A percentile compares a stretch with the other conserved stretches of the same genome.
phyloP scores from a whole-genome alignment of 345 rosid genomes.

The Populus simonii region DNA sequence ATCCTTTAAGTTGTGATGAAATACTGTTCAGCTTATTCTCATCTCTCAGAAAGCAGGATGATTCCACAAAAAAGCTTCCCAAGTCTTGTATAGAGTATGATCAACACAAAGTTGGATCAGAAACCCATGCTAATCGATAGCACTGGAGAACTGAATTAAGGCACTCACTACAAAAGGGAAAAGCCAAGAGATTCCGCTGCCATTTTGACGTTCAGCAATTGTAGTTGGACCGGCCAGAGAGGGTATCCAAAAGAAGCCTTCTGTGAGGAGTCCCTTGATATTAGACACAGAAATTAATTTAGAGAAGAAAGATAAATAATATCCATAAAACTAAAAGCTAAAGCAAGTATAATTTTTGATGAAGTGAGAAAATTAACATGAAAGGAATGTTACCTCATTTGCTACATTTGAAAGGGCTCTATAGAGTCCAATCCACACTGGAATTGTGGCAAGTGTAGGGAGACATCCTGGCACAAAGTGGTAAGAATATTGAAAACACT shows the following conservation, averaged over 20 bases:
- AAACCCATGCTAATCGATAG: not conserved
- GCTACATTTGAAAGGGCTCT: slow-evolving; percentile 99
- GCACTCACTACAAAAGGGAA: slow-evolving; percentile 80
- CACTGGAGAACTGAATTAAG: slow-evolving; percentile 3
- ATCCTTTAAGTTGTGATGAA: not conserved
- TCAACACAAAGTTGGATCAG: not conserved
- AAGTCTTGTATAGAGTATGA: not conserved
- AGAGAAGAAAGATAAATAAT: slow-evolving; percentile 8
- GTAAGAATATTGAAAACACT: not conserved
- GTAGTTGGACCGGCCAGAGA: slow-evolving; percentile 94
- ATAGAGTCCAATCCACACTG: slow-evolving; percentile 95
- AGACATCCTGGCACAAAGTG: slow-evolving; percentile 58
- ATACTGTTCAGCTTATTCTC: not conserved
- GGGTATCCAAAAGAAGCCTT: slow-evolving; percentile 99
- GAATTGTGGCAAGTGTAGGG: slow-evolving; percentile 96
- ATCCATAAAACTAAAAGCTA: slow-evolving; percentile 8
- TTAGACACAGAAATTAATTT: slow-evolving; percentile 14
- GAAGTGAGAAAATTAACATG: not conserved
- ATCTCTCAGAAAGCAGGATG: not conserved
- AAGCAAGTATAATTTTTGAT: not conserved
- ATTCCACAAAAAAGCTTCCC: not conserved
- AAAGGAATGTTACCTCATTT: slow-evolving; percentile 54
- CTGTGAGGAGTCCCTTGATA: slow-evolving; percentile 83
- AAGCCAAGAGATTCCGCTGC: slow-evolving; percentile 90
- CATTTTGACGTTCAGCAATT: slow-evolving; percentile 74